Evolutionary conservation across 164 flowering plant species (phyloP).

Genomic region (Berberis vulgaris): DNA sequence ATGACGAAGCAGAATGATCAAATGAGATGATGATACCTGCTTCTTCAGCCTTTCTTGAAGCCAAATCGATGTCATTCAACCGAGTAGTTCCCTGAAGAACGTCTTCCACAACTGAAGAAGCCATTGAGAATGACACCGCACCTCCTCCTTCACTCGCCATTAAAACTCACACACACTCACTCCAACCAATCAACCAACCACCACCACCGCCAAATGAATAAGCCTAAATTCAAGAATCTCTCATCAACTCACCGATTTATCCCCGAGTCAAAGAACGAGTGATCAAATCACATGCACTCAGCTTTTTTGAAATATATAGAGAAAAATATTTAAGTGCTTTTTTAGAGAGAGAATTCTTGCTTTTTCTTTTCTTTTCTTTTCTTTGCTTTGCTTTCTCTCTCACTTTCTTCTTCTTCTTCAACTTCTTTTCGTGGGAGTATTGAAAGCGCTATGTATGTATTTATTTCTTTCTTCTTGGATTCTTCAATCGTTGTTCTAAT

Average conservation of each 20-base stretch:
- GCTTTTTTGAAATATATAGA: too few relatives aligned
- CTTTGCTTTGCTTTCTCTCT: too few relatives aligned
- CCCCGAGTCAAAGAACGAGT: too few relatives aligned
- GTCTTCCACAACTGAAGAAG: constrained; percentile 48
- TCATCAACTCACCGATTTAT: neutral
- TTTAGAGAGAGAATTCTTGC: too few relatives aligned
- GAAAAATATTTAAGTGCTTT: too few relatives aligned
- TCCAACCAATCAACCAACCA: too few relatives aligned
- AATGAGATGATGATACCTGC: constrained; percentile 35
- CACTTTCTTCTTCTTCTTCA: too few relatives aligned
- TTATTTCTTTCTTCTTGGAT: neutral
- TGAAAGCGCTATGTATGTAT: neutral
- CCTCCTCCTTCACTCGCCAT: constrained; percentile 40
- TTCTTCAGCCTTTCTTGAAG: constrained; percentile 60
- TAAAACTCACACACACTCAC: neutral
- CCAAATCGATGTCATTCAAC: constrained; percentile 32
- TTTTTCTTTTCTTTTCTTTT: too few relatives aligned
- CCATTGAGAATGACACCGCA: constrained; percentile 37
- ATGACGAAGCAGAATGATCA: neutral
- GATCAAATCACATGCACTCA: too few relatives aligned
- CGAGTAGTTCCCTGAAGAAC: constrained; percentile 47
- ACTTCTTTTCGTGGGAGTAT: too few relatives aligned
- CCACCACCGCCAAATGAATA: neutral
- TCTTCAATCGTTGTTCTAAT: neutral
- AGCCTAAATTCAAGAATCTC: constrained; percentile 1